A percentile compares a stretch with the other conserved stretches of the same genome.
phyloP scores from a whole-genome alignment of 2,329 filamentous ascomycete species.

The Pseudogymnoascus sp. region DNA sequence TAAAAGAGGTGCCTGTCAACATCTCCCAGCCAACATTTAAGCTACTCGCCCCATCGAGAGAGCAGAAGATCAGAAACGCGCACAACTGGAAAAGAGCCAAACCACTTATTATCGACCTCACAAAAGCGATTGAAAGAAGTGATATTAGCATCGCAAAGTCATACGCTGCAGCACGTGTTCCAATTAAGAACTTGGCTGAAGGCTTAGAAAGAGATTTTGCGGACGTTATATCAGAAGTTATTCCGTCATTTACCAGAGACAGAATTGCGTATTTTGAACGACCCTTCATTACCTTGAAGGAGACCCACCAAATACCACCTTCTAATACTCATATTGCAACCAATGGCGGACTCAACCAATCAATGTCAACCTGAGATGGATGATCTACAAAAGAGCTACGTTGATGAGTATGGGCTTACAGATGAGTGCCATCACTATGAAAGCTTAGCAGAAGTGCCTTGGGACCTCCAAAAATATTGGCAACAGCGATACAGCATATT shows the following conservation, averaged over 20 bases:
- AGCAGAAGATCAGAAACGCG: neutral
- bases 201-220: neutral
- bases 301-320: neutral
- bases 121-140: neutral
- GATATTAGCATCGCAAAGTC: neutral
- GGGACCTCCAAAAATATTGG: slow-evolving; percentile 91
- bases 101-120: slow-evolving; percentile 2
- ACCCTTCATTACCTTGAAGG: neutral
- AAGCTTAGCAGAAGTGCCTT: slow-evolving; percentile 60
- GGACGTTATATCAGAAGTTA: slow-evolving; percentile 5
- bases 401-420: slow-evolving; percentile 33
- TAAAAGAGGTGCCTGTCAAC: neutral
- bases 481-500: slow-evolving; percentile 82
- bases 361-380: slow-evolving; percentile 4
- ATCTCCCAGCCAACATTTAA: slow-evolving; percentile 5
- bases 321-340: neutral
- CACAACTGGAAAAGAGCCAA: slow-evolving; percentile 5
- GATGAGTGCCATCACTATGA: slow-evolving; percentile 69
- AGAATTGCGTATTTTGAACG: neutral
- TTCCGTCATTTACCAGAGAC: neutral
- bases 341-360: slow-evolving; percentile 5
- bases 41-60: neutral
- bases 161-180: neutral
- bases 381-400: neutral
- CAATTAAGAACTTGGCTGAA: neutral